Evolutionary conservation across 257 asterid genomes (phyloP).

Genomic region (Nicotiana noctiflora): DNA sequence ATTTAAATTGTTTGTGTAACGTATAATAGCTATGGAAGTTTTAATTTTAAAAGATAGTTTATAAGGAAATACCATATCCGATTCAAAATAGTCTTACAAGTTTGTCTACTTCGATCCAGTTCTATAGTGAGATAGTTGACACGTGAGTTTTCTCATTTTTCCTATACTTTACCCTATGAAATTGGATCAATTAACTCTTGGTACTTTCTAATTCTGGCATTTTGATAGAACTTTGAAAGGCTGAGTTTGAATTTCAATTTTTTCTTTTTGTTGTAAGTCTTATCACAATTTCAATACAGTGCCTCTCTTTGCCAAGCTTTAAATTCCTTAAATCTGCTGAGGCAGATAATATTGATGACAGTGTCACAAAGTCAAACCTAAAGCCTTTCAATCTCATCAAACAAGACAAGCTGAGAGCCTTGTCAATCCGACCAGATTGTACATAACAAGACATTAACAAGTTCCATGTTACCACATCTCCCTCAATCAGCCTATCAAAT

Average conservation of each 20-base stretch:
- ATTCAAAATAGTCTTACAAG: neutral
- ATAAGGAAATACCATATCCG: neutral
- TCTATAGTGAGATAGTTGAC: neutral
- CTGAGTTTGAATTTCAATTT: neutral
- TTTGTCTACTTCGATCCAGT: neutral
- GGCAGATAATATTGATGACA: conserved; percentile 18
- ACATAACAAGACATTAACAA: conserved; percentile 21
- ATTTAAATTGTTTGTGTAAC: neutral
- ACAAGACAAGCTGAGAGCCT: conserved; percentile 16
- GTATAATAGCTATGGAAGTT: neutral
- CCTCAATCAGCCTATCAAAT: conserved; percentile 17
- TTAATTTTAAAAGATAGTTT: neutral
- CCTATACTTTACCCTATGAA: neutral
- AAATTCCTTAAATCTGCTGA: conserved; percentile 20
- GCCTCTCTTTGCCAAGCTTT: conserved; percentile 24
- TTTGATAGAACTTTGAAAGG: neutral
- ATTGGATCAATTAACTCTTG: neutral
- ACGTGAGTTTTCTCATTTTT: neutral
- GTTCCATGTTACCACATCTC: conserved; percentile 32
- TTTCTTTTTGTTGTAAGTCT: no score
- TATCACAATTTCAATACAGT: conserved; percentile 5
- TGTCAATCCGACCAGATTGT: conserved; percentile 11
- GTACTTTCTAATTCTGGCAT: neutral
- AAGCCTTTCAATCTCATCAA: conserved; percentile 20
- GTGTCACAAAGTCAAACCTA: conserved; percentile 19